These are phyloP conservation scores for Arachnomyces sp. DNA, from an alignment of 2,329 filamentous ascomycete genomes.

Conservation along the genomic window DNA sequence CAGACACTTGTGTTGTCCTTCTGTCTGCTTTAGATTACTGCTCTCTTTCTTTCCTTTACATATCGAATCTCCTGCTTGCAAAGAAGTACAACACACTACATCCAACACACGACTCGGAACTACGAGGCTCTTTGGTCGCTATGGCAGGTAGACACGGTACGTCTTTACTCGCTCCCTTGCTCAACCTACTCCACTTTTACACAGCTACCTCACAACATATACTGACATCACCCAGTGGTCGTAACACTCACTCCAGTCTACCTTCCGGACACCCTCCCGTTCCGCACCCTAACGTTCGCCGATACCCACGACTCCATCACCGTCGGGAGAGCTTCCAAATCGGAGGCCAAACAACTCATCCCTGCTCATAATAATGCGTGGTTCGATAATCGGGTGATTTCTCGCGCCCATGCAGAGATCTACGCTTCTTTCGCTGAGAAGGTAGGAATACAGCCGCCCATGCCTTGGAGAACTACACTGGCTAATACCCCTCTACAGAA, in stretches of 20 bases:
- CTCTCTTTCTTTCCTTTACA: too few species aligned
- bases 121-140: neutral
- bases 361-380: conserved; percentile 33
- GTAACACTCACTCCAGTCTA: conserved; percentile 26
- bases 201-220: conserved; percentile 1
- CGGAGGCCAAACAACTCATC: conserved; percentile 26
- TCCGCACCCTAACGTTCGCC: conserved; percentile 26
- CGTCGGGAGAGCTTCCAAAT: conserved; percentile 37
- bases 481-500: conserved; percentile 17
- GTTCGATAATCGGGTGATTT: conserved; percentile 42
- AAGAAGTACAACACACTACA: too few species aligned
- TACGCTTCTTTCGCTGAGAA: conserved; percentile 19
- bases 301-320: conserved; percentile 19
- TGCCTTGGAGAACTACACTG: neutral
- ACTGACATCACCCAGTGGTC: conserved; percentile 19
- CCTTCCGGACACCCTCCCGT: conserved; percentile 17
- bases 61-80: too few species aligned
- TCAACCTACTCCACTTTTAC: neutral
- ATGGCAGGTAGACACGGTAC: conserved; percentile 10
- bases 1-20: too few species aligned
- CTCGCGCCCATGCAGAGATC: conserved; percentile 37
- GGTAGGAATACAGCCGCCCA: conserved; percentile 18
- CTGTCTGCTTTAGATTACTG: too few species aligned
- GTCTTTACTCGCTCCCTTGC: conserved; percentile 7
- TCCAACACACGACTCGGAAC: too few species aligned